Base-by-base conservation (phyloP, 495 filamentous ascomycete species). In the Tuber indicum region DNA sequence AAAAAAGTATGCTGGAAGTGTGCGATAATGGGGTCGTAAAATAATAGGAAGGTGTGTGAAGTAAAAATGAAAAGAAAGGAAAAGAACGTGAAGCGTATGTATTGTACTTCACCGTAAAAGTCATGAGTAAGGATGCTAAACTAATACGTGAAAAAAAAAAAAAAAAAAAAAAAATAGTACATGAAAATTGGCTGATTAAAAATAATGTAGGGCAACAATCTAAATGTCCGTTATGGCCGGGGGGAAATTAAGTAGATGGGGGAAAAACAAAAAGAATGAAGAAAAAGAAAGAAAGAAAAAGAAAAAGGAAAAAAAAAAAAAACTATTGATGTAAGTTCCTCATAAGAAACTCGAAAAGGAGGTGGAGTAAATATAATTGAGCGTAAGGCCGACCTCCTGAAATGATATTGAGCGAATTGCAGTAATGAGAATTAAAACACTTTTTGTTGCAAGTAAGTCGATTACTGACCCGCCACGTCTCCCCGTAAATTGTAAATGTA, bases 401-500 rank as follows among this genome's bases (percentile, higher is more conserved):
- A 36, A 66, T 66, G 4, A 66, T 19, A 36, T 36, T n/a, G 58
- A 17, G 58, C 58, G 26, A 66, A 36, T 19, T 19, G 58, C 26
- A 66, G 36, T 36, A 14, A 32, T 36, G 26, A 66, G 26, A 62
- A 58, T n/a, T 12, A 58, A 62, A 62, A 62, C 7, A 32, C 32
- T 32, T 17, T 17, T 66, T 66, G 49, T 36, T 36, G 26, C 36
- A 66, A 36, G 6, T 17, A 14, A 66, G 58, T 26, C 58, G 36
- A 66, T 17, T 66, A 66, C 58, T 16, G 43, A n/a, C 26, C 36
- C 16, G 45, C 76, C 58, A 73, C 77, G 41, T 73, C 23, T 73
- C 71, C 69, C 74, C 77, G 69, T n/a, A 71, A 46, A 66, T 41
- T 2, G 26, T 41, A 8, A 3, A 41, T 2, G 26, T 41, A 8